phyloP scores from a whole-genome alignment of 345 rosid species.

The Balakata baccata region DNA sequence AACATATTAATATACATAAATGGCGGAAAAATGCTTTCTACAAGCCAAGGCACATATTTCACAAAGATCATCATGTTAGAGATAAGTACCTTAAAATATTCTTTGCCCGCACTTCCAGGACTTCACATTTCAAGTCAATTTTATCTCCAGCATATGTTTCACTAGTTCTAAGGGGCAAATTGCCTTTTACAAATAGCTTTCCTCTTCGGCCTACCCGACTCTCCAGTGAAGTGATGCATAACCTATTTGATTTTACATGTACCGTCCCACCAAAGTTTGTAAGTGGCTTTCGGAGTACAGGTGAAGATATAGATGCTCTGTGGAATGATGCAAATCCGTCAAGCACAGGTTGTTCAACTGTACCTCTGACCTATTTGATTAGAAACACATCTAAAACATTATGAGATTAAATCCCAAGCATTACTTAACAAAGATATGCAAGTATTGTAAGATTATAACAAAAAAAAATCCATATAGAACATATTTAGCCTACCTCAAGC shows the following conservation, averaged over 20 bases:
- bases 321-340: constrained; percentile 92
- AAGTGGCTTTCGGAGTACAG: constrained; percentile 79
- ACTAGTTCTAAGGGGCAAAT: constrained; percentile 76
- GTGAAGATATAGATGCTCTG: constrained; percentile 86
- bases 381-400: constrained; percentile 17
- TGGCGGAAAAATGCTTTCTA: not conserved
- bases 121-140: constrained; percentile 94
- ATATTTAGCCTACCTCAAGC: constrained; percentile 61
- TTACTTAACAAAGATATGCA: not conserved
- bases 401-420: not conserved
- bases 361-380: constrained; percentile 76
- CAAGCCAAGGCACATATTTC: not conserved
- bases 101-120: constrained; percentile 89
- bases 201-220: constrained; percentile 92
- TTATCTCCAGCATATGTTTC: constrained; percentile 72
- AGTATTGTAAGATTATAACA: not conserved
- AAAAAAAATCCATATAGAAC: not conserved
- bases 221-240: constrained; percentile 72
- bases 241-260: constrained; percentile 80
- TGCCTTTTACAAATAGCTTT: constrained; percentile 79
- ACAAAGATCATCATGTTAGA: constrained; percentile 6
- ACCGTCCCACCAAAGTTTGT: constrained; percentile 88
- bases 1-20: not conserved
- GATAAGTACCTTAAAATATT: constrained; percentile 65
- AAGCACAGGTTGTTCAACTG: constrained; percentile 86